A percentile compares a stretch with the other conserved stretches of the same genome.
Conservation (phyloP, 331 rosid genomes). For the Spiraea crenata region DNA sequence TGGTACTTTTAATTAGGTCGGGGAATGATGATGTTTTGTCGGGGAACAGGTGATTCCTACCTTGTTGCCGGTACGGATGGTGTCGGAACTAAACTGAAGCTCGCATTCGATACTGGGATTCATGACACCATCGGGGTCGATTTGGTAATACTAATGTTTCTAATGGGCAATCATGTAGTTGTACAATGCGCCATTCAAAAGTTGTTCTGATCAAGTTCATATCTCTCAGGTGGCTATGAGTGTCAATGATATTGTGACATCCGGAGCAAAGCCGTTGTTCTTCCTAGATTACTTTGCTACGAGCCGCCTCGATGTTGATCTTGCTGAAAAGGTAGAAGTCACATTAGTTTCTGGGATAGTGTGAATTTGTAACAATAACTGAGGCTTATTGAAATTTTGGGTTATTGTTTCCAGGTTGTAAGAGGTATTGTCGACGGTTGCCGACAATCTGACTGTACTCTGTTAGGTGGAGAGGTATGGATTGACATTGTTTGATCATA, state of each 20-base stretch:
- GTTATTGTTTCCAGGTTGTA: constrained; percentile 51
- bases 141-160: constrained; percentile 47
- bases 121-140: constrained; percentile 93
- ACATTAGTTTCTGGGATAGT: constrained; percentile 10
- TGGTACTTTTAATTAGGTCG: background rate
- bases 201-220: background rate
- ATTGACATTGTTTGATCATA: background rate
- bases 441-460: constrained; percentile 76
- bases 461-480: constrained; percentile 93
- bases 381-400: background rate
- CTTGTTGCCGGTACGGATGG: constrained; percentile 96
- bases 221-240: constrained; percentile 83
- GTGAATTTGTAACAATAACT: background rate
- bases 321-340: constrained; percentile 76
- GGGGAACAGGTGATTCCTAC: constrained; percentile 64
- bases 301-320: constrained; percentile 82
- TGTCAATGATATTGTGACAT: constrained; percentile 86
- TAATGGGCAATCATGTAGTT: background rate
- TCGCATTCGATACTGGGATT: constrained; percentile 87
- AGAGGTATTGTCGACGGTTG: constrained; percentile 92
- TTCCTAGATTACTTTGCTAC: constrained; percentile 95
- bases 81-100: constrained; percentile 86
- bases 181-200: background rate
- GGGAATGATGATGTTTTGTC: constrained; percentile 4
- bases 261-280: constrained; percentile 90